Percentiles rank a stretch among this genome's conserved stretches.
Evolutionary conservation across 768 basidiomycete species (phyloP).

Genomic region (Suillus luteus): DNA sequence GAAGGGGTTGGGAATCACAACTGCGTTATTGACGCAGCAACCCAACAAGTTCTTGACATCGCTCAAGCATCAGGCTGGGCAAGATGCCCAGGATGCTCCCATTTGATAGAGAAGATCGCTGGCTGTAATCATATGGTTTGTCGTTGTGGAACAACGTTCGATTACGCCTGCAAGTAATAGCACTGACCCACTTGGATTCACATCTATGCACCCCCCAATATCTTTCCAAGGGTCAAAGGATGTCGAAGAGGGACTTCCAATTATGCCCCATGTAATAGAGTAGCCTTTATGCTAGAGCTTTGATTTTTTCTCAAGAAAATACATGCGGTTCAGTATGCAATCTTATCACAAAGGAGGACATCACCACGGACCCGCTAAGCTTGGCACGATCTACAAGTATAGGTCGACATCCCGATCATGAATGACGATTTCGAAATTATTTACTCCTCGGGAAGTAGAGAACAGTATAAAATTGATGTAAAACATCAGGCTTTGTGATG

Average conservation of each 20-base stretch:
- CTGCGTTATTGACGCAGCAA: conserved; percentile 8
- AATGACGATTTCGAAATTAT: not conserved
- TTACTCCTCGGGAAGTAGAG: not conserved
- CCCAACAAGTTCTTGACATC: conserved; percentile 6
- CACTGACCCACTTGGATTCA: not conserved
- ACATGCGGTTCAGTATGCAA: not conserved
- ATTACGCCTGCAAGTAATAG: conserved; percentile 8
- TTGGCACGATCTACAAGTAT: not conserved
- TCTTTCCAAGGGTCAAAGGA: not conserved
- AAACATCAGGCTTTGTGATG: not conserved
- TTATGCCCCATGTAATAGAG: not conserved
- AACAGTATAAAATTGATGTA: not conserved
- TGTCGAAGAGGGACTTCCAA: not conserved
- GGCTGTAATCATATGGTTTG: conserved; percentile 10
- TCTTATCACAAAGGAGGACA: not conserved
- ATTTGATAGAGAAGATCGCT: conserved; percentile 9
- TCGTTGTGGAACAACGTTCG: conserved; percentile 9
- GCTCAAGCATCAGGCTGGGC: conserved; percentile 9
- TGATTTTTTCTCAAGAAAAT: not conserved
- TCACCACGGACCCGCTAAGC: not conserved
- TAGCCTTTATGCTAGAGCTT: not conserved
- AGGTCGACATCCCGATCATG: not conserved
- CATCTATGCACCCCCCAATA: not conserved
- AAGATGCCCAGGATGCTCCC: conserved; percentile 7
- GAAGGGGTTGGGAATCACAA: conserved; percentile 8